Percentiles rank a stretch among this genome's conserved stretches.
Evolutionary conservation across 1,139 yeast genomes (phyloP).

Genomic region (Geotrichum cucujoidarum): DNA sequence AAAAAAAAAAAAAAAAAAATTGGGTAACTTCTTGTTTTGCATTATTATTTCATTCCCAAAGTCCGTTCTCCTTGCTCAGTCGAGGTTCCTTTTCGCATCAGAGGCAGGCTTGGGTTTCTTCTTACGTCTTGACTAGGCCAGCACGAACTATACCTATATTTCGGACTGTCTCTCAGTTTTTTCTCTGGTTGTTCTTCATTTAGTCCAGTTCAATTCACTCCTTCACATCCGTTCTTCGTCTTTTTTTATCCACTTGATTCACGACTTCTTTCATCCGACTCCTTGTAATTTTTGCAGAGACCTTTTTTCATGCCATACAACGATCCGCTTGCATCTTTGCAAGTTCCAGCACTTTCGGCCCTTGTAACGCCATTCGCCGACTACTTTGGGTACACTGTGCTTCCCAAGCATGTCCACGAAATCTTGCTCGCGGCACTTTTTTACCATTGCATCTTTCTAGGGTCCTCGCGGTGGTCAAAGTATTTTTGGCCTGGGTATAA

Average conservation of each 20-base stretch:
- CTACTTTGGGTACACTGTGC: constrained; percentile 26
- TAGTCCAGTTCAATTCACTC: not conserved
- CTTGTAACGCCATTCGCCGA: constrained; percentile 16
- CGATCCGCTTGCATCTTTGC: constrained; percentile 16
- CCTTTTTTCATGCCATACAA: constrained; percentile 18
- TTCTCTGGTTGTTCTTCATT: not conserved
- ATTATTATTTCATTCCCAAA: too few species aligned
- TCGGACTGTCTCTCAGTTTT: too few species aligned
- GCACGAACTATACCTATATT: too few species aligned
- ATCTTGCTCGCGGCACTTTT: constrained; percentile 42
- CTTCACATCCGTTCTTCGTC: not conserved
- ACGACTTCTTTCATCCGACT: not conserved
- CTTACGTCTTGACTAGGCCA: too few species aligned
- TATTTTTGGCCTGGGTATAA: constrained; percentile 40
- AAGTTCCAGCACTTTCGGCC: constrained; percentile 15
- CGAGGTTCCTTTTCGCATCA: too few species aligned
- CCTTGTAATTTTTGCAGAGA: too few species aligned
- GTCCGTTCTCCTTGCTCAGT: too few species aligned
- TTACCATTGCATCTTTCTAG: constrained; percentile 44
- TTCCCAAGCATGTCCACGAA: constrained; percentile 49
- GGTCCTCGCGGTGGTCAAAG: constrained; percentile 46
- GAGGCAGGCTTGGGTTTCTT: too few species aligned
- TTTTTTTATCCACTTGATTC: too few species aligned
- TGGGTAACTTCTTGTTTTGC: too few species aligned
- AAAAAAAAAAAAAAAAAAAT: too few species aligned